Evolutionary conservation across 2,329 filamentous ascomycete species (phyloP).

Genomic region (Aspergillus sp.): DNA sequence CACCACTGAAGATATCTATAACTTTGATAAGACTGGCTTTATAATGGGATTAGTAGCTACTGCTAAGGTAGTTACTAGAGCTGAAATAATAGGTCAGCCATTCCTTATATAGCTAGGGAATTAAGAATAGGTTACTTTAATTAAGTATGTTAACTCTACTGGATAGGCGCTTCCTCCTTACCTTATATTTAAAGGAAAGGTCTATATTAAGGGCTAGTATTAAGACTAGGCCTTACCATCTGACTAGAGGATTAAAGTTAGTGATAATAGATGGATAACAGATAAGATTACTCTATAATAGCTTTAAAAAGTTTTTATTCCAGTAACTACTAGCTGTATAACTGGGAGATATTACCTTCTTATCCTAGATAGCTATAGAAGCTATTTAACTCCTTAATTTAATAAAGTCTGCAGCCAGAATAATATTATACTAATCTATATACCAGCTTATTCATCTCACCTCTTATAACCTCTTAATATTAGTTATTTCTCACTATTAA

Average conservation of each 20-base stretch:
- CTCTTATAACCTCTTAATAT: neutral
- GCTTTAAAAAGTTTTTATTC: neutral
- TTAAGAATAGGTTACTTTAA: slow-evolving; percentile 12
- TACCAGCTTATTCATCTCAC: too few species aligned
- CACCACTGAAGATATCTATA: slow-evolving; percentile 14
- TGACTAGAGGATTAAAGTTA: slow-evolving; percentile 2
- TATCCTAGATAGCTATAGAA: too few species aligned
- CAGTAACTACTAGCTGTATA: too few species aligned
- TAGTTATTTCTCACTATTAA: neutral
- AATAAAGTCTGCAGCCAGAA: neutral
- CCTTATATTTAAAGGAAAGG: neutral
- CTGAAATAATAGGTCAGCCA: slow-evolving; percentile 2
- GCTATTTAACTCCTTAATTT: neutral
- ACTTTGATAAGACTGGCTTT: slow-evolving; percentile 15
- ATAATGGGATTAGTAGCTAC: slow-evolving; percentile 10
- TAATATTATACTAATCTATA: neutral
- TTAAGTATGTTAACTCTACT: slow-evolving; percentile 6
- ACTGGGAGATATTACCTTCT: too few species aligned
- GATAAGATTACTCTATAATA: slow-evolving; percentile 21
- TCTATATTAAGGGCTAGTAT: neutral
- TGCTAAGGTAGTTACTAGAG: slow-evolving; percentile 10
- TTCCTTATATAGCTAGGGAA: slow-evolving; percentile 11
- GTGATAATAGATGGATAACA: slow-evolving; percentile 29
- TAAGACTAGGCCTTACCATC: slow-evolving; percentile 2
- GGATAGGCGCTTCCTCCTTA: slow-evolving; percentile 1